Evolutionary conservation across 2,329 filamentous ascomycete genomes (phyloP).

Genomic region (Xylariaceae sp.): DNA sequence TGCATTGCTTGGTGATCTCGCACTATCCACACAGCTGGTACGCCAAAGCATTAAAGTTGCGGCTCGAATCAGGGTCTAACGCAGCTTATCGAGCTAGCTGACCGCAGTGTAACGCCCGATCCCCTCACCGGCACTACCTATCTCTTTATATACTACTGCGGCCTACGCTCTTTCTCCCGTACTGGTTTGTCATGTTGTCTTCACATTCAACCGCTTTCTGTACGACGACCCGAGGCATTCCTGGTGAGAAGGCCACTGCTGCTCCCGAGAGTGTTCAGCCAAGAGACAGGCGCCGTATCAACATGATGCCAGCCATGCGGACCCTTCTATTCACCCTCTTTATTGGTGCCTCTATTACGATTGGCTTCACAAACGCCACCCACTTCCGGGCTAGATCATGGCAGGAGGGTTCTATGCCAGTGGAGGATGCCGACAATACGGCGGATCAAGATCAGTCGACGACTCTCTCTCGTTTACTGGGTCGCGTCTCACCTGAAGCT

Average conservation of each 20-base stretch:
- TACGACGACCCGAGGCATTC: no score
- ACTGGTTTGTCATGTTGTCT: not conserved
- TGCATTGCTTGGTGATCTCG: constrained; percentile 19
- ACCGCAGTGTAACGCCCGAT: constrained; percentile 7
- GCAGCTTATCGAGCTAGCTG: constrained; percentile 4
- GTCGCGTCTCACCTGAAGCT: constrained; percentile 62
- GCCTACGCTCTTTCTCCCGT: no score
- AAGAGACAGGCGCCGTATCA: not conserved
- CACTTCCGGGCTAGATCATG: constrained; percentile 32
- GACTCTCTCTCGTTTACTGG: constrained; percentile 61
- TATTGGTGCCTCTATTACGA: constrained; percentile 41
- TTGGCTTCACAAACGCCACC: constrained; percentile 46
- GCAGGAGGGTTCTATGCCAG: constrained; percentile 27
- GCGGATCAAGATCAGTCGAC: constrained; percentile 33
- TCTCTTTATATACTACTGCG: no score
- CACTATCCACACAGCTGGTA: constrained; percentile 22
- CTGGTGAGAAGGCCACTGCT: not conserved
- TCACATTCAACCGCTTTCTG: no score
- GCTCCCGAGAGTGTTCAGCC: not conserved
- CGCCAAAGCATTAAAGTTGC: constrained; percentile 6
- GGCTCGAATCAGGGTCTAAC: constrained; percentile 19
- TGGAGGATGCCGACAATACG: constrained; percentile 19
- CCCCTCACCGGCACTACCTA: not conserved
- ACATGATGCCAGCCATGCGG: constrained; percentile 49
- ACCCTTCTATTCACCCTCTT: constrained; percentile 45